A percentile compares a stretch with the other conserved stretches of the same genome.
phyloP scores from a whole-genome alignment of 1,284 basidiomycete species.

The Moniliella sp. region DNA sequence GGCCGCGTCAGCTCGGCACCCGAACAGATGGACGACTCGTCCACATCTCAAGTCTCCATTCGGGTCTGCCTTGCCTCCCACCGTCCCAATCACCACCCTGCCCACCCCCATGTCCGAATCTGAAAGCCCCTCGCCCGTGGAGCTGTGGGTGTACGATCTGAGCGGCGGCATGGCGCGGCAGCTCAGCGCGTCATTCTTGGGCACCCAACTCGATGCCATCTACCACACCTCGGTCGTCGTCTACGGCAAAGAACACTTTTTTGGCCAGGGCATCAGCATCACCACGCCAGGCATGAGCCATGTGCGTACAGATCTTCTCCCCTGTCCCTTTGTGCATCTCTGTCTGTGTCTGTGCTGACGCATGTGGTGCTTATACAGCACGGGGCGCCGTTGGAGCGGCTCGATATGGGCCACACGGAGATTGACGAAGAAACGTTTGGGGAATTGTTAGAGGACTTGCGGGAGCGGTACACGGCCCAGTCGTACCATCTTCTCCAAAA shows the following conservation, averaged over 20 bases:
- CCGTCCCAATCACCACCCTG: no score
- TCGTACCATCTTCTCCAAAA: constrained; percentile 56
- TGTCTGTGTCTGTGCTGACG: constrained; percentile 1
- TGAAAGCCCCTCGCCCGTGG: constrained; percentile 42
- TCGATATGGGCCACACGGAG: constrained; percentile 60
- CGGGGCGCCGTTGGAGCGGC: constrained; percentile 50
- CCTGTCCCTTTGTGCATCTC: constrained; percentile 1
- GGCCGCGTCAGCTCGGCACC: no score
- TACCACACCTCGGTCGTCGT: constrained; percentile 66
- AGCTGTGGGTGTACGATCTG: constrained; percentile 74
- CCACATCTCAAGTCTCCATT: no score
- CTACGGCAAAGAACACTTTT: constrained; percentile 63
- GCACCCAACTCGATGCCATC: constrained; percentile 36
- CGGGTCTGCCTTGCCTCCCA: no score
- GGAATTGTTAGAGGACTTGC: constrained; percentile 55
- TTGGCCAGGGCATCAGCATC: constrained; percentile 58
- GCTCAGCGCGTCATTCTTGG: constrained; percentile 55
- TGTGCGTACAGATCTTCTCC: constrained; percentile 2
- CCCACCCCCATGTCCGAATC: no score
- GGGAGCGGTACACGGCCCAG: constrained; percentile 52
- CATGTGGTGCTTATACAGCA: constrained; percentile 35
- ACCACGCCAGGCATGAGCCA: constrained; percentile 34
- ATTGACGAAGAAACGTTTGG: constrained; percentile 62
- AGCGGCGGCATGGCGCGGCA: constrained; percentile 58
- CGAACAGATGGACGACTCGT: no score